Base-by-base conservation (phyloP, 2,329 filamentous ascomycete species). In the Colletotrichum acutatum region DNA sequence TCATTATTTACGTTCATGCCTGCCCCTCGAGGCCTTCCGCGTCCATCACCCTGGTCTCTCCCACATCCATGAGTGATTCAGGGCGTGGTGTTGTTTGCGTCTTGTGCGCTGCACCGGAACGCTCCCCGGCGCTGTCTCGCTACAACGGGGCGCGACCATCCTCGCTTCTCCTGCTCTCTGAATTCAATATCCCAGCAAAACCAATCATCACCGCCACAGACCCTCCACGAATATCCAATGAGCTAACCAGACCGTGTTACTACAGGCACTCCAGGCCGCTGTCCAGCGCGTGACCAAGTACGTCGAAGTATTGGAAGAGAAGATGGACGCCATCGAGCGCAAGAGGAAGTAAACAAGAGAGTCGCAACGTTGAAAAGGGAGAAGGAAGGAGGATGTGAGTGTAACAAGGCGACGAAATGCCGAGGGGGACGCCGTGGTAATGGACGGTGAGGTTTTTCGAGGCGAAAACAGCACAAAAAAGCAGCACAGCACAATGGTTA, bases 261-360 rank as follows among this genome's bases (percentile, higher is more conserved):
- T 12, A 5, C 77, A 97, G 95, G 92, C 94, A 76, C 89, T 98
- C 61, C 95, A 98, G 89, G 89, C 91, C 62, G 94, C 95, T 61
- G 95, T 97, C 70, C 93, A 95, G 83, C 91, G 94, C 81, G 90
- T 98, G 82, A 95, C 95, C 84, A 90, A 90, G 75, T 97, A 98
- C 82, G 91, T 98, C 76, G 90, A 92, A 80, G 90, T 90, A 64
- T 86, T 98, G 76, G 96, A 98, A 86, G 90, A 94, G 78, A 95
- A 93, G 86, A 88, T 95, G 77, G 91, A 92, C 77, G 86, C 88
- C 74, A 78, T 90, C 79, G 88, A 91, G 78, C 82, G 83, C 79
- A 93, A 91, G 86, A 93, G 91, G 85, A 93, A 92, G 86, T 91
- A 84, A 80, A n/a, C 46, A 42, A 42, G 54, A 7, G 37, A 42